Evolutionary conservation across 345 rosid genomes (phyloP).

Genomic region (Stellera chamaejasme): DNA sequence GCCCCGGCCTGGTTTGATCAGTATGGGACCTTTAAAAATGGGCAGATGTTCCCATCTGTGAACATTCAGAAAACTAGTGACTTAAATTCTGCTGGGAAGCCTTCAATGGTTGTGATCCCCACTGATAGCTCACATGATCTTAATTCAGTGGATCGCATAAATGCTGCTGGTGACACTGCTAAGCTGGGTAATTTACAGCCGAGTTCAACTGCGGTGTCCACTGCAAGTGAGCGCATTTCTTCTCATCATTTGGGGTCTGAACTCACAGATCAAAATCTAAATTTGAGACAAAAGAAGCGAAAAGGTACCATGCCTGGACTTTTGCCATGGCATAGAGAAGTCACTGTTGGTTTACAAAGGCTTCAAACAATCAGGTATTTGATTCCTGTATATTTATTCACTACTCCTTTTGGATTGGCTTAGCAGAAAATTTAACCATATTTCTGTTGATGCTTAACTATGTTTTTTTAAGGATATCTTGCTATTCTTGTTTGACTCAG

Average conservation of each 20-base stretch:
- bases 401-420: not conserved
- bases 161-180: slow-evolving; percentile 24
- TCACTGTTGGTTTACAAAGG: slow-evolving; percentile 28
- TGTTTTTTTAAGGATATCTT: slow-evolving; percentile 1
- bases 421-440: too few relatives aligned
- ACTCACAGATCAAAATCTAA: slow-evolving; percentile 25
- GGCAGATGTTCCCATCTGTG: slow-evolving; percentile 38
- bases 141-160: slow-evolving; percentile 26
- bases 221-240: slow-evolving; percentile 28
- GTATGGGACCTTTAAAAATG: slow-evolving; percentile 62
- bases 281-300: slow-evolving; percentile 53
- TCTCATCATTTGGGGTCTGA: slow-evolving; percentile 28
- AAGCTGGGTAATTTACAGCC: slow-evolving; percentile 23
- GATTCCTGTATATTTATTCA: not conserved
- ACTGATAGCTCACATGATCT: slow-evolving; percentile 31
- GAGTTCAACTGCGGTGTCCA: slow-evolving; percentile 20
- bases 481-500: not conserved
- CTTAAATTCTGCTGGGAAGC: slow-evolving; percentile 34
- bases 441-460: slow-evolving; percentile 1
- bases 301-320: slow-evolving; percentile 43
- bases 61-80: slow-evolving; percentile 31
- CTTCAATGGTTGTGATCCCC: slow-evolving; percentile 31
- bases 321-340: slow-evolving; percentile 66
- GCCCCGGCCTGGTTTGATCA: slow-evolving; percentile 79
- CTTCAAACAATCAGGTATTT: slow-evolving; percentile 63